Evolutionary conservation across 768 basidiomycete genomes (phyloP).

Genomic region (Boletus rubropictus): DNA sequence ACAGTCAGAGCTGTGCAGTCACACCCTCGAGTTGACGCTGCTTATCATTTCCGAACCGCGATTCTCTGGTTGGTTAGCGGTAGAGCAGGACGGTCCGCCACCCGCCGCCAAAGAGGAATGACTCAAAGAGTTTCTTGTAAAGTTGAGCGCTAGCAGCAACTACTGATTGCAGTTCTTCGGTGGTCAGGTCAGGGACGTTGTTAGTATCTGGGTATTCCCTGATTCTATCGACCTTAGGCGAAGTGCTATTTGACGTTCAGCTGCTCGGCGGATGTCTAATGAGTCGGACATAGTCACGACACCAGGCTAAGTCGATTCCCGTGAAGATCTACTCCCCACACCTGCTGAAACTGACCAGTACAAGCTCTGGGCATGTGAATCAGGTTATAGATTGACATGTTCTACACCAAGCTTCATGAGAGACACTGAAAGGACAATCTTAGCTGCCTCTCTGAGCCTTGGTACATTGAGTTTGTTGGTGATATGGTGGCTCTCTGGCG

Average conservation of each 20-base stretch:
- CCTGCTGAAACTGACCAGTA: background rate
- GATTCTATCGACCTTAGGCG: background rate
- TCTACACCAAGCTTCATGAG: background rate
- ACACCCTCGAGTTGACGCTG: background rate
- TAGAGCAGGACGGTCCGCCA: background rate
- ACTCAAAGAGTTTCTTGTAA: slow-evolving; percentile 3
- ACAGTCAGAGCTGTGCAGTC: background rate
- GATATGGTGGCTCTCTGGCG: background rate
- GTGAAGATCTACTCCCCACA: background rate
- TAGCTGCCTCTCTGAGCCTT: background rate
- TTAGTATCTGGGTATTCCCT: background rate
- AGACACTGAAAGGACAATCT: background rate
- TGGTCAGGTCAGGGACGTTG: slow-evolving; percentile 4
- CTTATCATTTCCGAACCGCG: background rate
- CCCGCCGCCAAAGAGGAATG: too few relatives aligned
- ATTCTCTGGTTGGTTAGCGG: background rate
- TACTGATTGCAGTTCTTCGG: background rate
- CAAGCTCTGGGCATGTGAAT: background rate
- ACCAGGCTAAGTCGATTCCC: background rate
- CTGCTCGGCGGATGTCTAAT: background rate
- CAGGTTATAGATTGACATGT: background rate
- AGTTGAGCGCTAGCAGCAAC: background rate
- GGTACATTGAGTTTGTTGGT: background rate
- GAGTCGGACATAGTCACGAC: background rate
- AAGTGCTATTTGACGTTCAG: background rate